Evolutionary conservation across 768 basidiomycete genomes (phyloP).

Genomic region (Trametes meyenii): DNA sequence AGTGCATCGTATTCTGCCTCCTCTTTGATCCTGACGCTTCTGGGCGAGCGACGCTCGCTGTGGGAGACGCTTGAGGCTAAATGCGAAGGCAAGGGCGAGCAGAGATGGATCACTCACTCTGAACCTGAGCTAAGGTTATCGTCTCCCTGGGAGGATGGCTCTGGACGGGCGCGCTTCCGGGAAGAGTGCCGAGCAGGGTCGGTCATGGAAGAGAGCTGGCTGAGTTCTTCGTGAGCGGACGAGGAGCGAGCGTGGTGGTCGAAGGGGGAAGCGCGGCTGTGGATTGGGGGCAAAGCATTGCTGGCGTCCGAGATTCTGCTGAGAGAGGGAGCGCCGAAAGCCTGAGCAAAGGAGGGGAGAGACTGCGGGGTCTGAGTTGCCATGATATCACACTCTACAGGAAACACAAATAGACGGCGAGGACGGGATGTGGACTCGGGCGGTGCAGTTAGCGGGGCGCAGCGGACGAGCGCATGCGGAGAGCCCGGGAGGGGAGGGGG

Average conservation of each 20-base stretch:
- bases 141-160: conserved; percentile 29
- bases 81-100: conserved; percentile 5
- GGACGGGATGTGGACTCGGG: not conserved
- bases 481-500: conserved; percentile 7
- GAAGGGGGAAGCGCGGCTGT: conserved; percentile 41
- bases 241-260: conserved; percentile 25
- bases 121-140: conserved; percentile 43
- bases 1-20: conserved; percentile 58
- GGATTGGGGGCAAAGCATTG: conserved; percentile 69
- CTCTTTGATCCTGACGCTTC: conserved; percentile 58
- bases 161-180: conserved; percentile 34
- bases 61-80: conserved; percentile 25
- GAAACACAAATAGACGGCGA: conserved; percentile 3
- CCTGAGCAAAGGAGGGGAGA: conserved; percentile 78
- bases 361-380: conserved; percentile 57
- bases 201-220: conserved; percentile 23
- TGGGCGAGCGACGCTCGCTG: conserved; percentile 48
- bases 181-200: conserved; percentile 23
- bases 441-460: not conserved
- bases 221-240: conserved; percentile 23
- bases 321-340: conserved; percentile 64
- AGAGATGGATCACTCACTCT: conserved; percentile 44
- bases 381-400: conserved; percentile 42
- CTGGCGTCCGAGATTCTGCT: conserved; percentile 49
- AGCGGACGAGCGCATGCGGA: conserved; percentile 17